Percentiles rank a stretch among this genome's conserved stretches.
phyloP scores from a whole-genome alignment of 2,329 filamentous ascomycete genomes.

The Epichloe bromicola region DNA sequence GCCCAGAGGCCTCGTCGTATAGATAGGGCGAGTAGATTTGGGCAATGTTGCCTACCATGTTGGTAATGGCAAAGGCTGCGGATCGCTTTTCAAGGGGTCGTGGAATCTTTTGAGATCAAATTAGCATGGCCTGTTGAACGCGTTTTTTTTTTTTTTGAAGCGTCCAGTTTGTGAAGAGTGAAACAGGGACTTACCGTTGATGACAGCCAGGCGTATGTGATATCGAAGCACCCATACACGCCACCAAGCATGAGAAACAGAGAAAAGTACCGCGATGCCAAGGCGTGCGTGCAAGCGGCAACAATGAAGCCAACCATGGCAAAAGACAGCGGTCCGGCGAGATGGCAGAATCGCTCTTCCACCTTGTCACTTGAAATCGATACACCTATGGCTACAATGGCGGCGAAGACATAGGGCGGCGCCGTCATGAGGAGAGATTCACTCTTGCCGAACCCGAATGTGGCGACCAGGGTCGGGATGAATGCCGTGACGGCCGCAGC shows the following conservation, averaged over 20 bases:
- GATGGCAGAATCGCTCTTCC: slow-evolving; percentile 58
- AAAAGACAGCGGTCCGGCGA: slow-evolving; percentile 47
- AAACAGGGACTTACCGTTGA: slow-evolving; percentile 1
- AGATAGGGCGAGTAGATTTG: slow-evolving; percentile 5
- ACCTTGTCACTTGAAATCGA: slow-evolving; percentile 58
- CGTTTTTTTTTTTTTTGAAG: not conserved
- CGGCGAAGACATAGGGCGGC: slow-evolving; percentile 50
- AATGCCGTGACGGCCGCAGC: slow-evolving; percentile 7
- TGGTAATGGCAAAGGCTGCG: slow-evolving; percentile 3
- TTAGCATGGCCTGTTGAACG: not conserved
- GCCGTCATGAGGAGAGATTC: slow-evolving; percentile 46
- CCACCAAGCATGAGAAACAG: slow-evolving; percentile 6
- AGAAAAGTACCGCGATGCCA: slow-evolving; percentile 3
- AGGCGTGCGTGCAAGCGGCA: slow-evolving; percentile 41
- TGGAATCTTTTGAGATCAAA: not conserved
- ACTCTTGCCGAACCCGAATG: slow-evolving; percentile 24
- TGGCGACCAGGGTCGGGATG: slow-evolving; percentile 6
- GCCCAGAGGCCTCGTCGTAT: slow-evolving; percentile 1
- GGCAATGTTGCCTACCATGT: slow-evolving; percentile 5
- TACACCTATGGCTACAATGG: slow-evolving; percentile 49
- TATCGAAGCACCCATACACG: slow-evolving; percentile 4
- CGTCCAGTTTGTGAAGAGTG: not conserved
- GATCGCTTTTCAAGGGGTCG: slow-evolving; percentile 5
- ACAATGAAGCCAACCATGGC: slow-evolving; percentile 54
- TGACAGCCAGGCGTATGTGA: slow-evolving; percentile 5